Evolutionary conservation across 345 rosid species (phyloP).

Genomic region (Pseudoturritis turrita): DNA sequence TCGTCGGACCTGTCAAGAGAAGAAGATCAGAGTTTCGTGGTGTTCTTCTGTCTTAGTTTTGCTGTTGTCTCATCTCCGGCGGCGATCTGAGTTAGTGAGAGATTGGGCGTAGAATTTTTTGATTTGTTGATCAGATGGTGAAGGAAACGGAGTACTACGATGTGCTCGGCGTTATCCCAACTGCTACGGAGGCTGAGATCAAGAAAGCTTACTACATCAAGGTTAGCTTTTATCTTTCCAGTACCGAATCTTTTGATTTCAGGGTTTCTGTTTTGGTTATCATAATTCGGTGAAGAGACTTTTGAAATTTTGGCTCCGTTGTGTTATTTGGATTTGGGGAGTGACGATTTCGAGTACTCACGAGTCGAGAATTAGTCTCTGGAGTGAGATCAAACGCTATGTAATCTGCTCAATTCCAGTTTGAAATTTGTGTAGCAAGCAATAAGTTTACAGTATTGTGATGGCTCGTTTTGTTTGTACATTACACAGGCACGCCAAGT

Average conservation of each 20-base stretch:
- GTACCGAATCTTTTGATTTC: neutral
- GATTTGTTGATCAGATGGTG: constrained; percentile 46
- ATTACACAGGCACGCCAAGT: constrained; percentile 87
- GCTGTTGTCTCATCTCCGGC: neutral
- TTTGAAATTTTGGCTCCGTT: neutral
- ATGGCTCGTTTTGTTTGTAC: constrained; percentile 6
- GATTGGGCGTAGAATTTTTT: neutral
- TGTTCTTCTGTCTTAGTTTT: neutral
- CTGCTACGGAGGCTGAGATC: constrained; percentile 89
- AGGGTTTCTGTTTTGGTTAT: neutral
- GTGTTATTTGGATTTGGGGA: neutral
- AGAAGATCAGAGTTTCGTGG: neutral
- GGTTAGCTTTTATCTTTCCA: constrained; percentile 35
- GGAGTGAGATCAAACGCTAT: neutral
- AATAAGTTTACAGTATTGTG: neutral
- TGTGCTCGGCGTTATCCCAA: constrained; percentile 85
- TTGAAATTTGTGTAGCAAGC: neutral
- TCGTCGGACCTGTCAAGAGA: neutral
- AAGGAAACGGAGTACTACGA: constrained; percentile 94
- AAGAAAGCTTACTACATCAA: constrained; percentile 94
- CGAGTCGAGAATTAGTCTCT: neutral
- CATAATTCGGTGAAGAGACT: neutral
- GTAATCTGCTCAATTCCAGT: neutral
- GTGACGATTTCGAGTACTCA: neutral
- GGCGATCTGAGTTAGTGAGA: neutral